Percentiles rank a stretch among this genome's conserved stretches.
These are phyloP conservation scores for Didymellaceae sp. DNA, from an alignment of 2,329 filamentous ascomycete species.

Conservation along the genomic window DNA sequence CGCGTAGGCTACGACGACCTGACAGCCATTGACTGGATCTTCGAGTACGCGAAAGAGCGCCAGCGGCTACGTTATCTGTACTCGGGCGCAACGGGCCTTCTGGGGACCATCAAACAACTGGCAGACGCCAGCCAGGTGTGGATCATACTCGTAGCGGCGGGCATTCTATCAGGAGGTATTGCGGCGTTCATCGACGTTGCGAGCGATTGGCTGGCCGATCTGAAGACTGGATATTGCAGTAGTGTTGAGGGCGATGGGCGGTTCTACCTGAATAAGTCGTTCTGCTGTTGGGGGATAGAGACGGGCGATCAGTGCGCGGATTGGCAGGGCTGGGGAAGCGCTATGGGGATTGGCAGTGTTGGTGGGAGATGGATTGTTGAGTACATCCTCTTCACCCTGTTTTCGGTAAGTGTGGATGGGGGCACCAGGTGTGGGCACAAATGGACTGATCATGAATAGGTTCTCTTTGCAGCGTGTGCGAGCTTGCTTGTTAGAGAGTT, in stretches of 20 bases:
- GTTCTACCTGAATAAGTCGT: conserved; percentile 89
- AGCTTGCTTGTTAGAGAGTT: conserved; percentile 83
- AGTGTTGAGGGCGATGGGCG: conserved; percentile 77
- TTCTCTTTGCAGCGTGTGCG: conserved; percentile 78
- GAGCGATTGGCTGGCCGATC: conserved; percentile 90
- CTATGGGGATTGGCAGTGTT: conserved; percentile 69
- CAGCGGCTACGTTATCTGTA: conserved; percentile 81
- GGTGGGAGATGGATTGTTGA: conserved; percentile 81
- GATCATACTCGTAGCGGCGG: conserved; percentile 85
- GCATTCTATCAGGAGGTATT: conserved; percentile 80
- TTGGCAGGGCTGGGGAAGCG: conserved; percentile 85
- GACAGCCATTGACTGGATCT: conserved; percentile 99
- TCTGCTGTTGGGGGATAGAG: conserved; percentile 88
- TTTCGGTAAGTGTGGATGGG: conserved; percentile 67
- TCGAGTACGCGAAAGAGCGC: conserved; percentile 95
- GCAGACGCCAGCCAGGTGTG: conserved; percentile 90
- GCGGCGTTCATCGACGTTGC: conserved; percentile 89
- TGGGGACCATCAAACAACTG: conserved; percentile 75
- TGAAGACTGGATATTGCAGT: conserved; percentile 89
- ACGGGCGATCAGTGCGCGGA: conserved; percentile 80
- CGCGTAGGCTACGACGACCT: conserved; percentile 95
- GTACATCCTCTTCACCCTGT: conserved; percentile 85
- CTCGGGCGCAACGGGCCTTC: conserved; percentile 70
- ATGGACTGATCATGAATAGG: conserved; percentile 54
- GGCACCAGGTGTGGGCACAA: neutral